Evolutionary conservation across 352 stramenopile species (phyloP), one percentile per base, ranked within the genome.

Genomic region (Detonula confervacea): DNA sequence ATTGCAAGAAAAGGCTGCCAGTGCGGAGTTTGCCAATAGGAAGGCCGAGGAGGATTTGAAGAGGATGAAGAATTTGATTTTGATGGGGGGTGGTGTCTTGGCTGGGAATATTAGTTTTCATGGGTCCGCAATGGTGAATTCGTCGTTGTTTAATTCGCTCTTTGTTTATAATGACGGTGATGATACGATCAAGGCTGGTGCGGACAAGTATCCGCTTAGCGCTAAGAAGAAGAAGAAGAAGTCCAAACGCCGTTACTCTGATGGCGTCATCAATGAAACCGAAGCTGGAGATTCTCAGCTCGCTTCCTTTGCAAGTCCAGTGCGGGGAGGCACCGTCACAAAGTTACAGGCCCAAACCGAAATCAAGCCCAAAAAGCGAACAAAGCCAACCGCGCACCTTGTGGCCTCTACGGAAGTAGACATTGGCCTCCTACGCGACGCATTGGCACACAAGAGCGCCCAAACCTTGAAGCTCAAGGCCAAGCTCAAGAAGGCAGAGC

Each of bases 41-140:
- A 84, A 91, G 63, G 87, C 81, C 0, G 80, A 90, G 37, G 74
- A 82, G 49, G 89, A 91, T 71, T 84, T 93, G 29, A 67, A 85
- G 66, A 69, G 85, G 54, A 73, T 95, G 46, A 91, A 93, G 59
- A 61, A 81, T 5, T 90, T 83, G 11, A 89, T 95, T 61, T 73
- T 95, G 20, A 95, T 92, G 68, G 82, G 83, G 14, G 84, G 80
- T 16, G 64, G 83, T 6, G 56, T 90, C 25, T 55, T 16, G 16
- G 33, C 72, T 18, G 55, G 59, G 18, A 66, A 61, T 47, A 56
- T 77, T 37, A 51, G 37, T 52, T 51, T 30, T 27, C 44, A 60
- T 66, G 64, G n/a, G 20, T 30, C 52, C 4, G 54, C 39, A n/a
- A n/a, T n/a, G 18, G 59, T 18, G 9, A 79, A 74, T 24, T 46